Base-by-base conservation (phyloP, 2,329 filamentous ascomycete genomes). In the Didymosphaeria variabile region DNA sequence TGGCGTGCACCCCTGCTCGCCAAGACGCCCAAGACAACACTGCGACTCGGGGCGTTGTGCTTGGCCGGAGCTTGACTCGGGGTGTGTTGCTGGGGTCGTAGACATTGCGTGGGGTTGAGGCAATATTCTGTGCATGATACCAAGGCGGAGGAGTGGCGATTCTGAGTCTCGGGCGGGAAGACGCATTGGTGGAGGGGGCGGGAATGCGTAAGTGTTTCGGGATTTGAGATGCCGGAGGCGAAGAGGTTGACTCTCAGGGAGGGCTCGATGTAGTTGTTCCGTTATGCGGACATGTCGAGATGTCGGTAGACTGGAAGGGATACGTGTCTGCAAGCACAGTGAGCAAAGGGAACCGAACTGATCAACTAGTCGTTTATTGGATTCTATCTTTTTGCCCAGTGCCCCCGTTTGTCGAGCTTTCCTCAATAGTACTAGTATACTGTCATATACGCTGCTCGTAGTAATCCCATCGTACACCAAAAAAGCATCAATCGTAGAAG, bases 311-410 rank as follows among this genome's bases (percentile, higher is more conserved):
- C 9, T 47, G 45, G 21, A 10, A 4, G 36, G 6, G 36, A 17
- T 2, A 2, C 21, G 10, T 12, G n/a, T 47, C 23, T 47, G 45
- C 45, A n/a, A 44, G 38, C 38, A 55, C 52, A 13, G 52, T 36
- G 45, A 55, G 36, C 21, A 52, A 26, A 38, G 34, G 34, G 29
- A 44, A 46, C 2, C 21, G n/a, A 46, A 31, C 15, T 62, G 56
- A 62, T 62, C 60, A 62, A 40, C 49, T 59, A 58, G 46, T 56
- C 45, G 52, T 62, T 57, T 53, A 59, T 62, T 58, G 29, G 49
- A 46, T 58, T 62, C 60, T 62, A 62, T 58, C 12, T 49, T 55
- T 58, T 59, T 19, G 21, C 21, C 38, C 52, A 52, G 26, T 45
- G 34, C 57, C 17, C n/a, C 23, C 6, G 21, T 44, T 15, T 3